phyloP scores from a whole-genome alignment of 169 alveolate species.

The Plasmodium relictum region DNA sequence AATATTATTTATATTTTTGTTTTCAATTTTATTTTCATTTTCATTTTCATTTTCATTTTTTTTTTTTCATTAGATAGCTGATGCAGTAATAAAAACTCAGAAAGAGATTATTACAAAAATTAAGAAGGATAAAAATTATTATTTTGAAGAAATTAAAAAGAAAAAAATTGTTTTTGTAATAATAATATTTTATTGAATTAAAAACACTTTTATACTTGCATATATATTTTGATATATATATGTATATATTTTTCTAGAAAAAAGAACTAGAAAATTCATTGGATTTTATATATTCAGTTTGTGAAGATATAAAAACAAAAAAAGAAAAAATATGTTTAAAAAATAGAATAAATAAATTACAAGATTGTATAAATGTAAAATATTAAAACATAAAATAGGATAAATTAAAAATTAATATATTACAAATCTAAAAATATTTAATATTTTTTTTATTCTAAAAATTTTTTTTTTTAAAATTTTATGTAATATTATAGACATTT shows the following conservation, averaged over 20 bases:
- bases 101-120: conserved; percentile 51
- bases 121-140: conserved; percentile 43
- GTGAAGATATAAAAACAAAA: conserved; percentile 69
- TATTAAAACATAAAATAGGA: not conserved
- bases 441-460: not conserved
- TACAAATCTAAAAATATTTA: not conserved
- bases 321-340: conserved; percentile 62
- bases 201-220: not conserved
- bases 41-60: not conserved
- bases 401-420: not conserved
- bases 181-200: not conserved
- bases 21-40: not conserved
- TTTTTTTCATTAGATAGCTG: conserved; percentile 44
- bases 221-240: not conserved
- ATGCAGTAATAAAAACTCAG: conserved; percentile 51
- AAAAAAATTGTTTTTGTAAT: conserved; percentile 41
- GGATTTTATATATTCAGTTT: conserved; percentile 57
- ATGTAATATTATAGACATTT: conserved; percentile 12
- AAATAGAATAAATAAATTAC: conserved; percentile 58
- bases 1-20: not conserved
- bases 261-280: conserved; percentile 60
- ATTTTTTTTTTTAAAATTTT: not conserved
- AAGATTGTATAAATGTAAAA: conserved; percentile 64
- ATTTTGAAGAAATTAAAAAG: conserved; percentile 39
- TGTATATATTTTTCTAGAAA: conserved; percentile 24